These are phyloP conservation scores for Naganishia vishniacii DNA, from an alignment of 768 basidiomycete species.

Conservation along the genomic window DNA sequence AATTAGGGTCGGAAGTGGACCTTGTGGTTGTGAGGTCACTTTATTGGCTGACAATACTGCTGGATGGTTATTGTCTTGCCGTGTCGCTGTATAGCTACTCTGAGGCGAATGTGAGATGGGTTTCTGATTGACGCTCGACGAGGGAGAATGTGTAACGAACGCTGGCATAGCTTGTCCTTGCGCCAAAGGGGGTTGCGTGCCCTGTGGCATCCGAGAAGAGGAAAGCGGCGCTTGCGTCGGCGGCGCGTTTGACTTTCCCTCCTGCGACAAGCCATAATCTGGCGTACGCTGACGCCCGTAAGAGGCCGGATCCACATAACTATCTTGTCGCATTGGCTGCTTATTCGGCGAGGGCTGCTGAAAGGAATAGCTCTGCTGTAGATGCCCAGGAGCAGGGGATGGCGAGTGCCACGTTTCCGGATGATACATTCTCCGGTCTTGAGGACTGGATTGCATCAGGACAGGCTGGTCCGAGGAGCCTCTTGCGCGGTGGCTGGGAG, in stretches of 20 bases:
- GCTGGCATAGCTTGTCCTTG: background rate
- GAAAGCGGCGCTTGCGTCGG: background rate
- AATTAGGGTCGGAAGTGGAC: background rate
- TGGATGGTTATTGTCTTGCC: background rate
- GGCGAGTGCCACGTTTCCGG: background rate
- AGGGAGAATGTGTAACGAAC: background rate
- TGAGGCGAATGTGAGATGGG: background rate
- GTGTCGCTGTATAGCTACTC: background rate
- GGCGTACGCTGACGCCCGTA: too few species aligned
- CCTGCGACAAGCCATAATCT: background rate
- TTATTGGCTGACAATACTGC: background rate
- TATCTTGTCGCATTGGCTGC: background rate
- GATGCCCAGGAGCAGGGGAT: background rate
- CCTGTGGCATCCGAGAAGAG: background rate
- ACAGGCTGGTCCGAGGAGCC: background rate
- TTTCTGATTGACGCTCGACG: background rate
- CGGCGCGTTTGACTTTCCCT: background rate
- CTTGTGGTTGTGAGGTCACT: background rate
- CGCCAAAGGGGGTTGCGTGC: background rate
- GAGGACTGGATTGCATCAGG: background rate
- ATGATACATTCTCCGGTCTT: background rate
- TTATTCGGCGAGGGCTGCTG: background rate
- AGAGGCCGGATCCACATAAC: background rate
- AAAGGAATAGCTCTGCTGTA: constrained; percentile 4
- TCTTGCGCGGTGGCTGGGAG: background rate